A percentile compares a stretch with the other conserved stretches of the same genome.
These are phyloP conservation scores for Hanseniaspora singularis DNA, from an alignment of 805 yeast species.

Conservation along the genomic window DNA sequence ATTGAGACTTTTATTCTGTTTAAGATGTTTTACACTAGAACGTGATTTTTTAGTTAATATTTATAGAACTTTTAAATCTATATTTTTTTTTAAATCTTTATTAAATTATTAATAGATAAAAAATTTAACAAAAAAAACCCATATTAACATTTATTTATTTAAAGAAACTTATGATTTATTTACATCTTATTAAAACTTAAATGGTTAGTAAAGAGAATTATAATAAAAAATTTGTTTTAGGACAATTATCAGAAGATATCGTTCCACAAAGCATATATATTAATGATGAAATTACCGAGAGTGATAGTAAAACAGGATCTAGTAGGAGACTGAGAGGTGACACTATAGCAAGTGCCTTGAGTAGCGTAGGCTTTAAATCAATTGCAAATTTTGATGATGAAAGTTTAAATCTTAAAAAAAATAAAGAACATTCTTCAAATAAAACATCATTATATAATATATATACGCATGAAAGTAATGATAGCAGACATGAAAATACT, in stretches of 20 bases:
- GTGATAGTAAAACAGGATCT: no score
- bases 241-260: slow-evolving; percentile 1
- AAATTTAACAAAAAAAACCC: no score
- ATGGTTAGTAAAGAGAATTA: not conserved
- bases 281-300: no score
- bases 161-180: no score
- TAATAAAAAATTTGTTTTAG: not conserved
- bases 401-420: not conserved
- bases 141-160: no score
- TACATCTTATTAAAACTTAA: not conserved
- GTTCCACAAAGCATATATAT: slow-evolving; percentile 1
- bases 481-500: no score
- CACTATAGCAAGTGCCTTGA: slow-evolving; percentile 20
- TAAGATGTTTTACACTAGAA: no score
- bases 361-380: slow-evolving; percentile 26
- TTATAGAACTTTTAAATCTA: no score
- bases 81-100: no score
- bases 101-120: no score
- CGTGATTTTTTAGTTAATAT: no score
- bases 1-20: no score
- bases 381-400: slow-evolving; percentile 14
- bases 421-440: not conserved
- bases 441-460: not conserved
- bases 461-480: not conserved
- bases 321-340: slow-evolving; percentile 17